Percentiles rank a stretch among this genome's conserved stretches.
phyloP scores from a whole-genome alignment of 768 basidiomycete species.

The Kwoniella botswanensis region DNA sequence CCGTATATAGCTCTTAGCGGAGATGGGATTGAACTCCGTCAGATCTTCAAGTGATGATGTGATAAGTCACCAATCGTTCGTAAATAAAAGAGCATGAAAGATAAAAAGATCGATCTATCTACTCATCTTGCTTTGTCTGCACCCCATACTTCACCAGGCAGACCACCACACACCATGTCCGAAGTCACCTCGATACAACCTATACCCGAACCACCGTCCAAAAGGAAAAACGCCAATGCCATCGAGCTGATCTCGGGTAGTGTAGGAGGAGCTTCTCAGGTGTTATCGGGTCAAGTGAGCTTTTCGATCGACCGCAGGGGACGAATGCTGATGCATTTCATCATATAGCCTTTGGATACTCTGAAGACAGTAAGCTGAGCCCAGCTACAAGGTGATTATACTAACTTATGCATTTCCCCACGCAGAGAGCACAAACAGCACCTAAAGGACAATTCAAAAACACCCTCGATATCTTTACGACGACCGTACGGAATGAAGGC shows the following conservation, averaged over 20 bases:
- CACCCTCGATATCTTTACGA: conserved; percentile 83
- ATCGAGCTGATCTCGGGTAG: conserved; percentile 77
- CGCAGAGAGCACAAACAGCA: conserved; percentile 59
- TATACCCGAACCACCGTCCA: conserved; percentile 38
- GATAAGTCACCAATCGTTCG: background rate
- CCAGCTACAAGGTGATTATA: background rate
- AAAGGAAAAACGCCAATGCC: conserved; percentile 48
- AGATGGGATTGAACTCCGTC: too few relatives aligned
- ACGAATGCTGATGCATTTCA: background rate
- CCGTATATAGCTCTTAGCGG: too few relatives aligned
- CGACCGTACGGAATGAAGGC: conserved; percentile 84
- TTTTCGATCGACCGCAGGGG: background rate
- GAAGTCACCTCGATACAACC: conserved; percentile 23
- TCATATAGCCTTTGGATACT: conserved; percentile 54
- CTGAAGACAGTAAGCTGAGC: conserved; percentile 51
- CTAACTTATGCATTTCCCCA: background rate
- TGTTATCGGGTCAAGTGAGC: conserved; percentile 86
- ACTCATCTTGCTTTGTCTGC: too few relatives aligned
- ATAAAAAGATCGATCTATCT: background rate
- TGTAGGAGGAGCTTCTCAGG: conserved; percentile 89
- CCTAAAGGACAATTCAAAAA: conserved; percentile 69
- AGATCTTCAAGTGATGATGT: background rate
- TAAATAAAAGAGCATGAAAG: background rate
- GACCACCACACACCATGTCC: conserved; percentile 23
- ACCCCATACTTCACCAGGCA: background rate